Base-by-base conservation (phyloP, 139 green algal species). In the Desmodesmus armatus region DNA sequence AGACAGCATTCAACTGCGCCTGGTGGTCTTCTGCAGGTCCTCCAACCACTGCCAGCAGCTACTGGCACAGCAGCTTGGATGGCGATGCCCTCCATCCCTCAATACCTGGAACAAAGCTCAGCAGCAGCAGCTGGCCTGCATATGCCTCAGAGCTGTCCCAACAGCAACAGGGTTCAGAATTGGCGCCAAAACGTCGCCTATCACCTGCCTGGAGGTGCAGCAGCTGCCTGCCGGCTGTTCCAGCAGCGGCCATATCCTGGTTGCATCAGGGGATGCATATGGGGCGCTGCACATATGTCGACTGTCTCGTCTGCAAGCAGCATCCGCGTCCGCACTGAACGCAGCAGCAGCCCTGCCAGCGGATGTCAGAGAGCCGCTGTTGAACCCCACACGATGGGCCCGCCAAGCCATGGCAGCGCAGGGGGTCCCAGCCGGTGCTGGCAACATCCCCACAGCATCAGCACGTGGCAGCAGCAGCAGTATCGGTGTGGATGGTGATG, bases 21-120 rank as follows among this genome's bases (percentile, higher is more conserved):
- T 44, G 29, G 29, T 40, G 31, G 51, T 31, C 31, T 37, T 33
- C 17, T 49, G 33, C 33, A 43, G 35, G 51, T 41, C 13, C 2
- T 41, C 63, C n/a, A 72, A 27, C 41, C 71, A 62, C 41, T 82
- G 76, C 76, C 76, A 82, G 76, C 76, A 82, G 76, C 25, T 82
- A 23, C 76, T 82, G 53, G 17, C 17, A 17, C 37, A 53, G 21
- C 51, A 82, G 55, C 55, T 82, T 25, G 76, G 76, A 21, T 82
- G 76, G 76, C 37, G 44, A 29, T 39, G 31, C 21, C 37, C 55
- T 9, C 76, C 53, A 19, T 71, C 76, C 31, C n/a, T 72, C 6
- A 31, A 40, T 5, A 31, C 37, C 23, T 82, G 76, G 76, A 15
- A 44, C 1, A 13, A 72, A 29, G 13, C 33, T 11, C 53, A 41